phyloP scores from a whole-genome alignment of 164 flowering plant genomes.

The Aristolochia contorta region DNA sequence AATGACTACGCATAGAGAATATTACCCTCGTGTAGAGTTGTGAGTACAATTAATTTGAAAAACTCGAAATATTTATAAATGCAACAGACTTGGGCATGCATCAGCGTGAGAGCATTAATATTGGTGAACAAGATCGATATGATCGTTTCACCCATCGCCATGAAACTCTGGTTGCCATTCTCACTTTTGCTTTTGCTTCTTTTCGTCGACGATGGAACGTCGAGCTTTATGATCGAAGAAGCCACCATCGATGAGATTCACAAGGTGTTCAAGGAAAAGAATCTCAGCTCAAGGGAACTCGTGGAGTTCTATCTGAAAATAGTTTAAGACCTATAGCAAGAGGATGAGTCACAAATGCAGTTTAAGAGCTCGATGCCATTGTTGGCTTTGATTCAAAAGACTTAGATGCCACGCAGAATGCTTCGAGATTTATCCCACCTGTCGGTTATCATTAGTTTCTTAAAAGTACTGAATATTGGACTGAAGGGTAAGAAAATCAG shows the following conservation, averaged over 20 bases:
- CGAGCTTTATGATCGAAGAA: slow-evolving; percentile 23
- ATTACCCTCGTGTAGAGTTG: too few relatives aligned
- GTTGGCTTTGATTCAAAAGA: slow-evolving; percentile 50
- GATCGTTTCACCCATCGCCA: too few relatives aligned
- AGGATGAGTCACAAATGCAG: slow-evolving; percentile 72
- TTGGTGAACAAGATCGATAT: too few relatives aligned
- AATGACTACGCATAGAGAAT: too few relatives aligned
- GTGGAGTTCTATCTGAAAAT: slow-evolving; percentile 24
- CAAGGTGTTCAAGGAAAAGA: slow-evolving; percentile 30
- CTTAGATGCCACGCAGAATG: slow-evolving; percentile 22
- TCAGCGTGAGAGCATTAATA: too few relatives aligned
- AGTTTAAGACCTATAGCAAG: slow-evolving; percentile 54
- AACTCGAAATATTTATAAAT: too few relatives aligned
- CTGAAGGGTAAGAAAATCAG: slow-evolving; percentile 53
- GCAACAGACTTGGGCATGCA: too few relatives aligned
- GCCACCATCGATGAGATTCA: slow-evolving; percentile 41
- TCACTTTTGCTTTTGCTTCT: too few relatives aligned
- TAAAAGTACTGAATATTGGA: slow-evolving; percentile 36
- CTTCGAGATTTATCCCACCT: slow-evolving; percentile 37
- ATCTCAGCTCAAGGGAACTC: slow-evolving; percentile 16
- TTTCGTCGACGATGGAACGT: too few relatives aligned
- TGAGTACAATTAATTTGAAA: too few relatives aligned
- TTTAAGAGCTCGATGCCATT: slow-evolving; percentile 51
- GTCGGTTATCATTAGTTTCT: slow-evolving; percentile 60
- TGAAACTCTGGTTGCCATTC: too few relatives aligned